Conservation (phyloP, 352 stramenopile species). For the Phytophthora foliorum region DNA sequence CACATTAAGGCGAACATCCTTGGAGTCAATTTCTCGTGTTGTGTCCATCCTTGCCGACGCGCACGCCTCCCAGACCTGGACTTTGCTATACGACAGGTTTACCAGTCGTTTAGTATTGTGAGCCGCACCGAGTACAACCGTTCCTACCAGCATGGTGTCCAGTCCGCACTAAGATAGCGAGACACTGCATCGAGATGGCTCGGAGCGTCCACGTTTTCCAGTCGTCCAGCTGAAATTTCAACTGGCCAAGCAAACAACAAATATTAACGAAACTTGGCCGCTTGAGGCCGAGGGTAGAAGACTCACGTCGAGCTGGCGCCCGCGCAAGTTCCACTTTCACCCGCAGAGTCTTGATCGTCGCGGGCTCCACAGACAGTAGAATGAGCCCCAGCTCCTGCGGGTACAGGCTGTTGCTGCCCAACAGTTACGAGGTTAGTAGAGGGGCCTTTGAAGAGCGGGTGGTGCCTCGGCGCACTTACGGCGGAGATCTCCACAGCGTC, state of each 20-base stretch:
- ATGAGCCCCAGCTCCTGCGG: slow-evolving; percentile 46
- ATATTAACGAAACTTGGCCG: not conserved
- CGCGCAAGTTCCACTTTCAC: slow-evolving; percentile 6
- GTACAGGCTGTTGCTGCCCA: slow-evolving; percentile 14
- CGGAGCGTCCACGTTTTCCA: not conserved
- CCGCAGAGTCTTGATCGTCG: slow-evolving; percentile 21
- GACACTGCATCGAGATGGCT: slow-evolving; percentile 36
- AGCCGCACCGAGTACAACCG: not conserved
- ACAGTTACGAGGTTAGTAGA: not conserved
- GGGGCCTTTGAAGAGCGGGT: not conserved
- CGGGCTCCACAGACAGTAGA: slow-evolving; percentile 30
- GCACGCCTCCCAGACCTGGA: slow-evolving; percentile 13
- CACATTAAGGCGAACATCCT: slow-evolving; percentile 25
- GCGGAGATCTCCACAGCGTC: slow-evolving; percentile 31
- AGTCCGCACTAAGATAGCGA: slow-evolving; percentile 44
- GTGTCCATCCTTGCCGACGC: not conserved
- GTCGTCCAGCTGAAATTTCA: slow-evolving; percentile 21
- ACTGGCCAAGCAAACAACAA: slow-evolving; percentile 11
- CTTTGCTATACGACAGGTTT: slow-evolving; percentile 7
- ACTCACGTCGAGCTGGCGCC: slow-evolving; percentile 30
- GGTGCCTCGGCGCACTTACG: slow-evolving; percentile 9
- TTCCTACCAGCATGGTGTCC: slow-evolving; percentile 36
- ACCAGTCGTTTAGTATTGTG: not conserved
- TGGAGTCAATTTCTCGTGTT: slow-evolving; percentile 9
- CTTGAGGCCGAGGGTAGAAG: not conserved